Percentiles rank a stretch among this genome's conserved stretches.
phyloP scores from a whole-genome alignment of 2,329 filamentous ascomycete species.

The Microdochium bolleyi region DNA sequence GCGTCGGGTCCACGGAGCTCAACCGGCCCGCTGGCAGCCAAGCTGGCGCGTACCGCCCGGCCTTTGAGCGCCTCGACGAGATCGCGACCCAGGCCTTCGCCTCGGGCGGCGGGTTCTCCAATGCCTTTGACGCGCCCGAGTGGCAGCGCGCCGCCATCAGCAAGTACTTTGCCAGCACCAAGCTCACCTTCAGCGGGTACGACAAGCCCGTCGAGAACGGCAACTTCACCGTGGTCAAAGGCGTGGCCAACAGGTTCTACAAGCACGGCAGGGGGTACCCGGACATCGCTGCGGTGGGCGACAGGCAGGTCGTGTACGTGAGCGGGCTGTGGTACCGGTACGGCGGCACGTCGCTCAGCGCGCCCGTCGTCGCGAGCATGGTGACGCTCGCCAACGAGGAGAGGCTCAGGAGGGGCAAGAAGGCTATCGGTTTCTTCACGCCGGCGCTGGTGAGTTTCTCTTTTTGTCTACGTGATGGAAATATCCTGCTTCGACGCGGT shows the following conservation, averaged over 20 bases:
- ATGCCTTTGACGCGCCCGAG: conserved; percentile 19
- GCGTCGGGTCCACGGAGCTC: conserved; percentile 21
- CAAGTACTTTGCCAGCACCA: conserved; percentile 13
- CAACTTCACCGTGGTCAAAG: conserved; percentile 27
- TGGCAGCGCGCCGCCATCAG: conserved; percentile 18
- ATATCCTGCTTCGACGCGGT: too few relatives aligned
- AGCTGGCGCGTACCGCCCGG: neutral
- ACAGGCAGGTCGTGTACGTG: conserved; percentile 15
- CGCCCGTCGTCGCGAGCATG: conserved; percentile 50
- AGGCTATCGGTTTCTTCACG: conserved; percentile 26
- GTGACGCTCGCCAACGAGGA: conserved; percentile 57
- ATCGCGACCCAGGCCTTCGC: conserved; percentile 6
- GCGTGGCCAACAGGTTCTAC: conserved; percentile 19
- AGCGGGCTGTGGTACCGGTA: conserved; percentile 20
- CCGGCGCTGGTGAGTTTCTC: conserved; percentile 10
- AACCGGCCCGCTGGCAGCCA: neutral
- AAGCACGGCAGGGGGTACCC: conserved; percentile 27
- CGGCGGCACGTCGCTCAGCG: conserved; percentile 46
- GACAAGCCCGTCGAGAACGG: conserved; percentile 9
- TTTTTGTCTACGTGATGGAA: neutral
- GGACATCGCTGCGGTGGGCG: conserved; percentile 33
- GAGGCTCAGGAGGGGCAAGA: conserved; percentile 36
- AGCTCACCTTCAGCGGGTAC: conserved; percentile 12
- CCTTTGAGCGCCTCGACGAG: neutral
- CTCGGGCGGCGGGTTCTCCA: conserved; percentile 23